Evolutionary conservation across 176 grass and related monocot species (phyloP).

Genomic region (Phoenix roebelenii): DNA sequence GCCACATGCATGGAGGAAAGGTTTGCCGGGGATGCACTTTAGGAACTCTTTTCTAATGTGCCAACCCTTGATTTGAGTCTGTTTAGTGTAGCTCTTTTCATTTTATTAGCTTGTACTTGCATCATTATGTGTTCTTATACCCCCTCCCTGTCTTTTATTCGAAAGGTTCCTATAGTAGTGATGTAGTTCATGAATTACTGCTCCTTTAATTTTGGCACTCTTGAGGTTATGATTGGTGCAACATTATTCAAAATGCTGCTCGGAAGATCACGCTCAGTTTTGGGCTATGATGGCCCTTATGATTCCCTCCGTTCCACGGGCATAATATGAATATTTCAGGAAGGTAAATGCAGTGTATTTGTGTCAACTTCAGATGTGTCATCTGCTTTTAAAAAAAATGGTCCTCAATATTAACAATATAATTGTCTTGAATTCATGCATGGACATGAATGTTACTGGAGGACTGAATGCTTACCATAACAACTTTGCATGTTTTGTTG

Average conservation of each 20-base stretch:
- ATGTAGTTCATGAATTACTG: conserved; percentile 9
- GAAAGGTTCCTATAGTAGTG: not conserved
- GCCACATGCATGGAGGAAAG: conserved; percentile 17
- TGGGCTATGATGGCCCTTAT: conserved; percentile 13
- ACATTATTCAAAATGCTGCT: conserved; percentile 28
- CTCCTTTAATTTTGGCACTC: conserved; percentile 12
- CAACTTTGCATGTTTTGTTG: conserved; percentile 10
- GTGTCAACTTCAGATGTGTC: conserved; percentile 7
- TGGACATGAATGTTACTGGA: too few species aligned
- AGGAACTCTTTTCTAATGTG: conserved; percentile 23
- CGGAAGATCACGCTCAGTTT: conserved; percentile 13
- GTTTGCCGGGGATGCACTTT: conserved; percentile 16
- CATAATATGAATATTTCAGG: conserved; percentile 14
- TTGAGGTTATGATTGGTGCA: conserved; percentile 24
- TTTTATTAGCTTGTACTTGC: not conserved
- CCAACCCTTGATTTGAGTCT: not conserved
- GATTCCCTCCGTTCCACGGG: not conserved
- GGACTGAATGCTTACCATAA: conserved; percentile 1
- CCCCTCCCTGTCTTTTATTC: not conserved
- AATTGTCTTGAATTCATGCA: too few species aligned
- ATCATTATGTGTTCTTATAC: not conserved
- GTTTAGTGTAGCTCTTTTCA: not conserved
- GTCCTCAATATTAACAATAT: too few species aligned
- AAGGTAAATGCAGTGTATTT: conserved; percentile 28
- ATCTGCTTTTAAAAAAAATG: not conserved